Evolutionary conservation across 257 asterid genomes (phyloP), one percentile per base, ranked within the genome.

Genomic region (Misopates orontium): DNA sequence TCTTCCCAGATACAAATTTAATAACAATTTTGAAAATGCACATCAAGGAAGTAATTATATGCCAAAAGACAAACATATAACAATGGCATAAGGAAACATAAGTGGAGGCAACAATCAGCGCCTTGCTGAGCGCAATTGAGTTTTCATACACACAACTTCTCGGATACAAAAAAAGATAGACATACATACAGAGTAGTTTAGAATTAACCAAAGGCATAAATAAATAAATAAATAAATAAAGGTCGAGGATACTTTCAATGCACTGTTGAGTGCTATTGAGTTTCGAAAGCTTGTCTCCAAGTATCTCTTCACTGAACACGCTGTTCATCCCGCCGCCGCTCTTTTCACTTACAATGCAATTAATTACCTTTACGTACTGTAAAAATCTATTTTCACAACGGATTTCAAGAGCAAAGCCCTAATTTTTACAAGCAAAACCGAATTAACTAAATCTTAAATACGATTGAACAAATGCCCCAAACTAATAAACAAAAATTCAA

Each of bases 181-280:
- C n/a, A n/a, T n/a, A n/a, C n/a, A n/a, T n/a, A n/a, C n/a, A n/a
- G n/a, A n/a, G n/a, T n/a, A n/a, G n/a, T n/a, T n/a, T n/a, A n/a
- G n/a, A 24, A 56, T 32, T 0, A 25, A 56, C 45, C 12, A n/a
- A 28, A 28, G 15, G 19, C 28, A n/a, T n/a, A 49, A 4, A 47
- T 1, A 57, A 15, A 11, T 18, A 15, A 39, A 40, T 42, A 6
- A 45, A n/a, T 16, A 14, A 12, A 45, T 36, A 36, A 3, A 36
- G 42, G 42, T 36, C 10, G 21, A 85, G 81, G 89, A 82, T 92
- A 92, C 98, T 89, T 60, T 89, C 97, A 56, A 92, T 92, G 78
- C 98, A 89, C 78, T 92, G 98, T 70, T 92, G 98, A 64, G 91
- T 81, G 83, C 79, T 85, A 69, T 81, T 85, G 78, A 92, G 93